Evolutionary conservation across 164 flowering plant species (phyloP), one percentile per base, ranked within the genome.

Genomic region (Vitis labrusca): DNA sequence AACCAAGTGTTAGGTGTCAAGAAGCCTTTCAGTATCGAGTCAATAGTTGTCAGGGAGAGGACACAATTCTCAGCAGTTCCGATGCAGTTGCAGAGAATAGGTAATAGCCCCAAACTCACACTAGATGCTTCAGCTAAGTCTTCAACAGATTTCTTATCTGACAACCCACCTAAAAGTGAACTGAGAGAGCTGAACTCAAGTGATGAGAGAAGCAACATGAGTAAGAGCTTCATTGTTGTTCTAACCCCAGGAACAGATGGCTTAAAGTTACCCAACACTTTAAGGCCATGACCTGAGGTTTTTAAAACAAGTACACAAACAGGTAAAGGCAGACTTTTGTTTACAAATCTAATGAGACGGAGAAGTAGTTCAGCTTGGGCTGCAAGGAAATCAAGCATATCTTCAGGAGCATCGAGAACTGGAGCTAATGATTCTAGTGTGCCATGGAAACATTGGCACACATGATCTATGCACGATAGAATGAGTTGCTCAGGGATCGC

Each of bases 331-430:
- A 81, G 72, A 44, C 62, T 76, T 76, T 74, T 77, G 19, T 57
- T 56, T 27, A 67, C 62, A 60, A 71, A 75, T 78, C 81, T 87
- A 55, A 83, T 53, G 56, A 91, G 86, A 77, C 69, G 76, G 52
- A 90, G 82, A 52, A 95, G 85, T n/a, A 95, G 67, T 72, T 93
- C 93, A 63, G 81, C 81, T 84, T 85, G 91, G 23, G 89, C 84
- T 27, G 81, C 78, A 69, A 91, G 81, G 68, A 80, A 82, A 71
- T 80, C 70, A 66, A 89, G 82, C 30, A 84, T 68, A 71, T 77
- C 82, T 68, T 80, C 78, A 48, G 81, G 78, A 70, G 76, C 83
- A 80, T 84, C 85, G 16, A 70, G 32, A 65, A 73, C 50, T 5
- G 80, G 80, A 61, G 78, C 72, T 68, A 91, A 61, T 29, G 85